Conservation (phyloP, 176 grass and related monocot genomes). For the Aechmea fasciata region DNA sequence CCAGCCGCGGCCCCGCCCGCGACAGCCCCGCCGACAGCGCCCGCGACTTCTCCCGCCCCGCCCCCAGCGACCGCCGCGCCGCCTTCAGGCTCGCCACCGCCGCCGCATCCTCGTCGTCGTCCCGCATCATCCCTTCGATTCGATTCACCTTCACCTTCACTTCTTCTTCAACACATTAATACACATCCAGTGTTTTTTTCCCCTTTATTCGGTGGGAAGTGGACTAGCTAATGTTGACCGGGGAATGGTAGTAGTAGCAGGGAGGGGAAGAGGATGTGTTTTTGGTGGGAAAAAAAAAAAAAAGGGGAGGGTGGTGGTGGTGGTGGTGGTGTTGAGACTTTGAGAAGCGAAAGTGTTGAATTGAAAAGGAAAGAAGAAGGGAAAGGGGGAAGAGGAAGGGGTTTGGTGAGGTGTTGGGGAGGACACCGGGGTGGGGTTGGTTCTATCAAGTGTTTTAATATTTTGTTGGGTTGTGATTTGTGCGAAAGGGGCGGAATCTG, state of each 20-base stretch:
- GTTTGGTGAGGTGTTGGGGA: too few relatives aligned
- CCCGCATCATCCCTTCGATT: constrained; percentile 1
- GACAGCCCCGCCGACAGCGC: constrained; percentile 29
- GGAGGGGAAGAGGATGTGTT: constrained; percentile 11
- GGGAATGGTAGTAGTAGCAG: background rate
- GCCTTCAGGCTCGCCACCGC: constrained; percentile 30
- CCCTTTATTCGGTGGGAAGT: too few relatives aligned
- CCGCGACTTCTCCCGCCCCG: constrained; percentile 47
- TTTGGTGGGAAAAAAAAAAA: background rate
- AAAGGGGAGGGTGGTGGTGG: too few relatives aligned
- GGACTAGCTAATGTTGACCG: too few relatives aligned
- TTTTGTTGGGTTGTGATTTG: too few relatives aligned
- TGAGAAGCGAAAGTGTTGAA: background rate
- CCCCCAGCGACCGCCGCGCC: constrained; percentile 35
- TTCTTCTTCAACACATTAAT: too few relatives aligned
- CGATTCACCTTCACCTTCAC: too few relatives aligned
- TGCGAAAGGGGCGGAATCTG: too few relatives aligned
- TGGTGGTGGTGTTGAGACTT: background rate
- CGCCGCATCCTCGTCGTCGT: constrained; percentile 10
- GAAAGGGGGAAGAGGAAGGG: background rate
- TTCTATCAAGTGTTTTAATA: too few relatives aligned
- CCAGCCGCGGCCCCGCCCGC: constrained; percentile 42
- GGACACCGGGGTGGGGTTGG: too few relatives aligned
- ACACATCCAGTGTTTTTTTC: too few relatives aligned
- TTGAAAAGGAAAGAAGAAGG: background rate